Conservation (phyloP, 1,284 basidiomycete genomes). For the Phenoliferia sp. region DNA sequence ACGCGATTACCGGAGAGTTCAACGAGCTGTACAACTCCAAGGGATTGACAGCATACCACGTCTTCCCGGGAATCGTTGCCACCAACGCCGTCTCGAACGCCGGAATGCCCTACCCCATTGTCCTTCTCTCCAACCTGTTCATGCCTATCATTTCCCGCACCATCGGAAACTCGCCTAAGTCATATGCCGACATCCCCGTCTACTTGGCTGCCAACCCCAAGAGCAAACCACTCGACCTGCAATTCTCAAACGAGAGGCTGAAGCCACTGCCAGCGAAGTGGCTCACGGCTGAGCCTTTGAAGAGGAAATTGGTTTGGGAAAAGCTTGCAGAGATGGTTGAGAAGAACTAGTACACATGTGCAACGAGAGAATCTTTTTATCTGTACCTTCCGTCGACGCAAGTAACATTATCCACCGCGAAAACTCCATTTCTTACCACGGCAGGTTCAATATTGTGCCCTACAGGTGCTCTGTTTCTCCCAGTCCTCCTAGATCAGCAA, state of each 20-base stretch:
- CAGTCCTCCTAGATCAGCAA: background rate
- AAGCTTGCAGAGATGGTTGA: conserved; percentile 14
- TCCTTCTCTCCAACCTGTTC: conserved; percentile 31
- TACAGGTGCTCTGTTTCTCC: background rate
- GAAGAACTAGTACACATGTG: background rate
- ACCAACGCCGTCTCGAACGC: conserved; percentile 30
- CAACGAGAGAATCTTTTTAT: no score
- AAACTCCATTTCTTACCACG: no score
- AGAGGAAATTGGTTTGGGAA: conserved; percentile 18
- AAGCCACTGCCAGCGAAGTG: conserved; percentile 21
- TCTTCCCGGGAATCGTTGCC: conserved; percentile 24
- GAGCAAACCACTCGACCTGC: conserved; percentile 8
- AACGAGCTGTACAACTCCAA: conserved; percentile 6
- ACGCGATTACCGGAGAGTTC: conserved; percentile 6
- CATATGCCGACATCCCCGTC: conserved; percentile 36
- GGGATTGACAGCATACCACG: conserved; percentile 12
- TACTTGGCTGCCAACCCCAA: conserved; percentile 32
- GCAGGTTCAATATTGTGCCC: no score
- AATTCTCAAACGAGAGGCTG: conserved; percentile 15
- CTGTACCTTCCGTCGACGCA: no score
- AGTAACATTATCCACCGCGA: background rate
- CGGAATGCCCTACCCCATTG: conserved; percentile 37
- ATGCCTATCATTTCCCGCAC: conserved; percentile 33
- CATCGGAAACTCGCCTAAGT: conserved; percentile 33
- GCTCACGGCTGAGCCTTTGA: conserved; percentile 6